Base-by-base conservation (phyloP, 1,284 basidiomycete genomes). In the Leccinum huronense region DNA sequence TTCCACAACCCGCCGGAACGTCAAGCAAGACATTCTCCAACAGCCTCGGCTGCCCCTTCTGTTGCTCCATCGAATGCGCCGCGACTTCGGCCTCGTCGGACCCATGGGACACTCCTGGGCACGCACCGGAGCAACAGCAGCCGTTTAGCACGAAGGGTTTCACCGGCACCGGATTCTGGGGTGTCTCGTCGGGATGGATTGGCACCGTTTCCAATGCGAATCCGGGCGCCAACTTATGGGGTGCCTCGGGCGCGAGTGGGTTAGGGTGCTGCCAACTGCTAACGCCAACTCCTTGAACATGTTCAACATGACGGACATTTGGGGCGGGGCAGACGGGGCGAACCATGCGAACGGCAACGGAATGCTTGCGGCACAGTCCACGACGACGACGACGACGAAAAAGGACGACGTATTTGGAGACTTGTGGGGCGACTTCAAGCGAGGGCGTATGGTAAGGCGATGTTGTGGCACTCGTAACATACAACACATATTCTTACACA, bases 331-430 rank as follows among this genome's bases (percentile, higher is more conserved):
- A 7, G 16, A 19, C n/a, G 19, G 19, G 45, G 23, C 45, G 45
- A 23, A 23, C 51, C 51, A 30, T 10, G 3, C 6, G 13, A 54
- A 31, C 7, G 27, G 51, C 11, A 72, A 68, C 55, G 79, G 81
- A 67, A 11, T 78, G 34, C 80, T 80, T 68, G 74, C 73, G 40
- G 68, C 78, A 23, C 66, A 75, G 16, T 69, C 38, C 8, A 33
- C 9, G 31, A 33, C 31, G 3, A 9, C 40, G 40, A n/a, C 75
- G 30, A 55, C 71, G 56, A 77, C 80, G 69, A 89, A 90, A 80
- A 88, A 90, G 74, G 89, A 92, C 68, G 90, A 93, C 71, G 85
- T 80, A 5, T 93, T 93, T 73, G 89, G 89, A 4, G 90, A 93
- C 75, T 75, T 93, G 57, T 93, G 90, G 91, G 89, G 89, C 57